Evolutionary conservation across 495 filamentous ascomycete genomes (phyloP).

Genomic region (Bryoglossum gracile): DNA sequence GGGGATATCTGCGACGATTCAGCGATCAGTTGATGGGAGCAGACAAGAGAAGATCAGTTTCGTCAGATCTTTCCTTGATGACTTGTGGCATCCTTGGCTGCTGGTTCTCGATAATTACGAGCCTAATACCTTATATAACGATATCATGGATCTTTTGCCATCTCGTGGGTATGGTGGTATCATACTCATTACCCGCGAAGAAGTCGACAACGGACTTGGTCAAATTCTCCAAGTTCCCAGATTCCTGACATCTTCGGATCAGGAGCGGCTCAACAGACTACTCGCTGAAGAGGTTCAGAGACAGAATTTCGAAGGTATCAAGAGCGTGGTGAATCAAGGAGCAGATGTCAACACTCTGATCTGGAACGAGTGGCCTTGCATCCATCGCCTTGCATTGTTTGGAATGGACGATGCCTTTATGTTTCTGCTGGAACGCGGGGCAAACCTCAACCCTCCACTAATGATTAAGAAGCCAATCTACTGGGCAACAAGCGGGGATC

Average conservation of each 20-base stretch:
- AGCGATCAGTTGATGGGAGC: slow-evolving; percentile 9
- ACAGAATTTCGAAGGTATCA: slow-evolving; percentile 7
- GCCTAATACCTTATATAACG: slow-evolving; percentile 7
- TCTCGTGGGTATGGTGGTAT: slow-evolving; percentile 14
- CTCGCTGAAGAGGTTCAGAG: slow-evolving; percentile 9
- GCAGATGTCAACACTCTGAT: slow-evolving; percentile 15
- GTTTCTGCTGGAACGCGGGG: slow-evolving; percentile 14
- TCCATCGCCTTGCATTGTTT: slow-evolving; percentile 13
- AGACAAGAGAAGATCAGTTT: slow-evolving; percentile 16
- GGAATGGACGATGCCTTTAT: slow-evolving; percentile 9
- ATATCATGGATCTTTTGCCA: slow-evolving; percentile 13
- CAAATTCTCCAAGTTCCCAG: slow-evolving; percentile 9
- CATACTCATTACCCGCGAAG: slow-evolving; percentile 10
- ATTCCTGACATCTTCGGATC: slow-evolving; percentile 8
- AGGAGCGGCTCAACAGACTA: slow-evolving; percentile 5
- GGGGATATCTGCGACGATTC: slow-evolving; percentile 15
- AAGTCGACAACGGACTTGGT: slow-evolving; percentile 4
- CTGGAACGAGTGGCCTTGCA: slow-evolving; percentile 14
- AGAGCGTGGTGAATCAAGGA: slow-evolving; percentile 12
- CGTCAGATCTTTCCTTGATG: slow-evolving; percentile 8
- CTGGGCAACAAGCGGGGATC: slow-evolving; percentile 8
- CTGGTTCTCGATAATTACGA: slow-evolving; percentile 18
- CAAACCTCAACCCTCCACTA: slow-evolving; percentile 19
- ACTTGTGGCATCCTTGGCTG: slow-evolving; percentile 20
- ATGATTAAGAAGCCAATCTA: slow-evolving; percentile 5